Evolutionary conservation across 257 asterid genomes (phyloP), one percentile per base, ranked within the genome.

Genomic region (Salvia splendens): DNA sequence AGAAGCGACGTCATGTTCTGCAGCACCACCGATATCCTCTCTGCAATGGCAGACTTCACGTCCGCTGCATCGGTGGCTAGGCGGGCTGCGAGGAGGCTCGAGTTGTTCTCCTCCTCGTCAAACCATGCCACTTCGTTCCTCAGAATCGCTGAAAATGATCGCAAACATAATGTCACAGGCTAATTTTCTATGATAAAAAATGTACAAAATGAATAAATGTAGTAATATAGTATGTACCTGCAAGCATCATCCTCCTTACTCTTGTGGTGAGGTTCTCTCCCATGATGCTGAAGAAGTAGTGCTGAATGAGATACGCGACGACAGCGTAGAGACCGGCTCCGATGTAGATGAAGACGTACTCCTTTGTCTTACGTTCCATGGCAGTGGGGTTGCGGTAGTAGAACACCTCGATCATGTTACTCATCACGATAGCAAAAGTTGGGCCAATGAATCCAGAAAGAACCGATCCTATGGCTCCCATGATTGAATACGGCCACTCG

Each of bases 121-220:
- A 94, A 94, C 96, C 97, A 94, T 60, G 98, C 98, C 3, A 94
- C 98, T 80, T 94, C 99, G 59, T 94, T 94, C 82, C 96, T 85
- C 75, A 94, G 68, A 64, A 94, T 89, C 8, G 99, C 99, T 94
- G 89, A 56, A 47, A 73, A 20, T 4, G 12, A 0, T 3, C 3
- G 20, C 6, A 61, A 62, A 4, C 20, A 1, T 32, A 57, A 61
- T 24, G 5, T 24, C 36, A 5, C 10, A 49, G 10, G 7, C 48
- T 32, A 46, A 15, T 52, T 46, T 35, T 33, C 6, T 33, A 32
- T 4, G 5, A 5, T 5, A 38, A 38, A 7, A 40, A 0, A 40
- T 3, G 3, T 40, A 40, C 11, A 38, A 38, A 4, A 38, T 38
- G 42, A 38, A 38, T 9, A 38, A 2, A 40, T 40, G 45, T 40